Evolutionary conservation across 140 eudicot species (phyloP), one percentile per base, ranked within the genome.

Genomic region (Cichorium intybus): DNA sequence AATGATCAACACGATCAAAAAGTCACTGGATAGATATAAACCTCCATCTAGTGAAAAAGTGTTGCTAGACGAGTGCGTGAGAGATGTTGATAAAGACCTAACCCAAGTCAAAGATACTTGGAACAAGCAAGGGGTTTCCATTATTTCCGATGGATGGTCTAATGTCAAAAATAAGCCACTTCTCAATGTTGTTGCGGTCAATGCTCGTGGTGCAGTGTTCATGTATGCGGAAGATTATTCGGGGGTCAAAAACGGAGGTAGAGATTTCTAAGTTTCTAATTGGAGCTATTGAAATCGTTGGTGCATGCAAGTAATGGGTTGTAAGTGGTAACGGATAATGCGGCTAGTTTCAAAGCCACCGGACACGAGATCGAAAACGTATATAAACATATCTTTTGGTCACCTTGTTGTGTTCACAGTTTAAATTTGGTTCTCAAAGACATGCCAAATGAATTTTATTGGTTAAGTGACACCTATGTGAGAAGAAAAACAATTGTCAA

Each of bases 91-190:
- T 29, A 50, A 49, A 6, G 50, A 60, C 0, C 14, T 50, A 10
- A 12, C 10, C 37, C 55, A 52, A 2, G 12, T 31, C 8, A 48
- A 49, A 50, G 62, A 60, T 6, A 71, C 69, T 17, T 71, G 76
- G 69, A 26, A 23, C 54, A 20, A 53, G 2, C 37, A 61, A 10
- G 70, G 70, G 4, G 69, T 60, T 0, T 71, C 69, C 0, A 60
- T 60, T 60, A 54, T 61, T 4, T 70, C 56, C 1, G 62, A 71
- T 43, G 76, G 63, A 2, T 71, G 39, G 76, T 24, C 54, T 46
- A 60, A 60, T 49, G 49, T 28, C 1, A 70, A 70, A 27, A 59
- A 59, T 12, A 47, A 43, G 0, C 60, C 60, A 0, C 39, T 70
- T 5, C 45, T 70, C 46, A 59, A 70, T 28, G 52, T 26, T 24